phyloP scores from a whole-genome alignment of 2,329 filamentous ascomycete species.

The Colletotrichum graminicola region DNA sequence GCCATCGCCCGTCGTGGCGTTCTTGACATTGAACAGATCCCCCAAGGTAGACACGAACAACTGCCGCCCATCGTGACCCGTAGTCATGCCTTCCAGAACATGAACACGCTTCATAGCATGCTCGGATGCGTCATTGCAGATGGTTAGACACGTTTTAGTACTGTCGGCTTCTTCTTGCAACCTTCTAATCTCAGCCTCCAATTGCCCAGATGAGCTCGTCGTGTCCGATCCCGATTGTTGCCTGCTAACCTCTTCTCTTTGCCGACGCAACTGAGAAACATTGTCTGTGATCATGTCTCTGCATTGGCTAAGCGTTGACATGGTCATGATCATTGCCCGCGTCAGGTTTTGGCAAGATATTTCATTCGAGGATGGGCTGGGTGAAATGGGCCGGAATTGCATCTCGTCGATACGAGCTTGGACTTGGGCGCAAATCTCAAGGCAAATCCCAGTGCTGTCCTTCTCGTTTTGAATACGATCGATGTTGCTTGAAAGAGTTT shows the following conservation, averaged over 20 bases:
- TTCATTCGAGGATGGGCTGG: slow-evolving; percentile 2
- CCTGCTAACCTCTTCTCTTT: neutral
- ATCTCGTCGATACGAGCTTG: slow-evolving; percentile 9
- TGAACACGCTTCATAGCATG: neutral
- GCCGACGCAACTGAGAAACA: neutral
- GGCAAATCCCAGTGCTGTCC: slow-evolving; percentile 15
- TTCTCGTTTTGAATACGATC: slow-evolving; percentile 11
- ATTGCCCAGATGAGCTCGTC: neutral
- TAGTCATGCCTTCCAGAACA: slow-evolving; percentile 15
- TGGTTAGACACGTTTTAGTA: slow-evolving; percentile 5
- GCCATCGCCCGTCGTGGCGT: neutral
- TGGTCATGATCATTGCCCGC: neutral
- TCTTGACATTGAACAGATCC: slow-evolving; percentile 16
- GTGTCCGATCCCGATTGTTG: neutral
- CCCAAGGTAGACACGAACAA: slow-evolving; percentile 17
- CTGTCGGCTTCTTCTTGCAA: slow-evolving; percentile 14
- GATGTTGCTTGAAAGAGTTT: neutral
- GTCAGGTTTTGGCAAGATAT: neutral
- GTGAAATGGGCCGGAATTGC: neutral
- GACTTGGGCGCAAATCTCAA: slow-evolving; percentile 6
- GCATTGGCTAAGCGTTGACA: slow-evolving; percentile 3
- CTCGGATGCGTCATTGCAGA: neutral
- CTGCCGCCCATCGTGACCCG: slow-evolving; percentile 14
- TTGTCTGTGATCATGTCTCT: neutral
- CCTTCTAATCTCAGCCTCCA: neutral